These are phyloP conservation scores for Annona squamosa DNA, from an alignment of 164 flowering plant species.

Conservation along the genomic window DNA sequence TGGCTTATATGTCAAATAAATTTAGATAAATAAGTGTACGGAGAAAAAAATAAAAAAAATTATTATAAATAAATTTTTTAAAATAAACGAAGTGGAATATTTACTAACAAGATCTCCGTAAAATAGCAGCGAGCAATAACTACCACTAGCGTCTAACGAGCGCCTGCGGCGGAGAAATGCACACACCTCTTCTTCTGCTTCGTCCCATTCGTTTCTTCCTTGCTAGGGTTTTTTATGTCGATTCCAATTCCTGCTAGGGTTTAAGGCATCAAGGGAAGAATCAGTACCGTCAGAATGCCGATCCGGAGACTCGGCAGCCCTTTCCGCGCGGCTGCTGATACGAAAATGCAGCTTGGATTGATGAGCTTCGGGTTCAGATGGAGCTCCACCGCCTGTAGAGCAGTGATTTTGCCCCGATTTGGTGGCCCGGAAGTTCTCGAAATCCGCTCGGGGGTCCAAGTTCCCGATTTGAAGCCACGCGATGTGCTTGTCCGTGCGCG, in stretches of 20 bases:
- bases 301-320: slow-evolving; percentile 8
- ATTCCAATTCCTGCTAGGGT: not conserved
- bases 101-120: too few species aligned
- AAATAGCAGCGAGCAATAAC: not conserved
- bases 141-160: not conserved
- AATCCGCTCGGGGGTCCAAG: slow-evolving; percentile 45
- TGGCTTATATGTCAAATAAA: too few species aligned
- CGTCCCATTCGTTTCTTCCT: not conserved
- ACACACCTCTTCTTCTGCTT: not conserved
- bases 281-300: slow-evolving; percentile 5
- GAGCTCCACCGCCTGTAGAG: slow-evolving; percentile 63
- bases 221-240: not conserved
- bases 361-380: slow-evolving; percentile 22
- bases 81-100: too few species aligned
- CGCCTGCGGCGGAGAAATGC: not conserved
- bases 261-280: not conserved
- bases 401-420: slow-evolving; percentile 74
- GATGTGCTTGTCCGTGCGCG: slow-evolving; percentile 88
- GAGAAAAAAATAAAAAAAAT: too few species aligned
- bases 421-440: slow-evolving; percentile 89
- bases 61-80: too few species aligned
- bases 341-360: slow-evolving; percentile 1
- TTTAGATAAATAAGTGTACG: too few species aligned
- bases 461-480: slow-evolving; percentile 72
- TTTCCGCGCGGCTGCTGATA: slow-evolving; percentile 1